Percentiles rank a stretch among this genome's conserved stretches.
phyloP scores from a whole-genome alignment of 257 asterid species.

The Penstemon eatonii region DNA sequence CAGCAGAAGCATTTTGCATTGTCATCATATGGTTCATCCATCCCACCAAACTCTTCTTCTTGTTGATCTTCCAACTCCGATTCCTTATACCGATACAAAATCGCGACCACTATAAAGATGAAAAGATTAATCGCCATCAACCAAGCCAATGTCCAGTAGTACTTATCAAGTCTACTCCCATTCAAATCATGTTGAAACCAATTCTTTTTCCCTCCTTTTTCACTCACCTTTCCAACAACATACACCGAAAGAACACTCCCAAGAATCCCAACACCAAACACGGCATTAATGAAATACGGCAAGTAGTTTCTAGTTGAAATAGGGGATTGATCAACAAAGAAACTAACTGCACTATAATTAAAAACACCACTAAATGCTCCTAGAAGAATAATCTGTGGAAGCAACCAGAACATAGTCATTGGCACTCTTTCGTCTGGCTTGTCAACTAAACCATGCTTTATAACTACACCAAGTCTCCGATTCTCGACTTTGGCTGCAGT shows the following conservation, averaged over 20 bases:
- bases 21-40: slow-evolving; percentile 29
- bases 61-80: slow-evolving; percentile 23
- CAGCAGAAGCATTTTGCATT: slow-evolving; percentile 21
- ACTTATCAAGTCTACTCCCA: slow-evolving; percentile 46
- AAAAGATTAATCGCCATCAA: slow-evolving; percentile 42
- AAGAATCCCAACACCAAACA: slow-evolving; percentile 35
- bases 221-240: slow-evolving; percentile 45
- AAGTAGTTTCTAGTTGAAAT: slow-evolving; percentile 19
- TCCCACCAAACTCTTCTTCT: slow-evolving; percentile 30
- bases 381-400: slow-evolving; percentile 44
- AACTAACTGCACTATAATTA: slow-evolving; percentile 17
- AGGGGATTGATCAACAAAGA: slow-evolving; percentile 41
- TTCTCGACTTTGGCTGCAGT: slow-evolving; percentile 55
- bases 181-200: slow-evolving; percentile 47
- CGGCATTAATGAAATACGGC: slow-evolving; percentile 20
- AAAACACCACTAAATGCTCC: slow-evolving; percentile 33
- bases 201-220: slow-evolving; percentile 35
- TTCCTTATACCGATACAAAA: slow-evolving; percentile 32
- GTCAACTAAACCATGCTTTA: slow-evolving; percentile 37
- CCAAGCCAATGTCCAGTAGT: slow-evolving; percentile 48
- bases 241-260: slow-evolving; percentile 33
- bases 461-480: slow-evolving; percentile 38
- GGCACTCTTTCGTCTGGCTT: slow-evolving; percentile 40
- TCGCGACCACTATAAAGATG: slow-evolving; percentile 31
- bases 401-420: slow-evolving; percentile 51